These are phyloP conservation scores for Allantophomopsis cytisporea DNA, from an alignment of 2,329 filamentous ascomycete species.

Conservation along the genomic window DNA sequence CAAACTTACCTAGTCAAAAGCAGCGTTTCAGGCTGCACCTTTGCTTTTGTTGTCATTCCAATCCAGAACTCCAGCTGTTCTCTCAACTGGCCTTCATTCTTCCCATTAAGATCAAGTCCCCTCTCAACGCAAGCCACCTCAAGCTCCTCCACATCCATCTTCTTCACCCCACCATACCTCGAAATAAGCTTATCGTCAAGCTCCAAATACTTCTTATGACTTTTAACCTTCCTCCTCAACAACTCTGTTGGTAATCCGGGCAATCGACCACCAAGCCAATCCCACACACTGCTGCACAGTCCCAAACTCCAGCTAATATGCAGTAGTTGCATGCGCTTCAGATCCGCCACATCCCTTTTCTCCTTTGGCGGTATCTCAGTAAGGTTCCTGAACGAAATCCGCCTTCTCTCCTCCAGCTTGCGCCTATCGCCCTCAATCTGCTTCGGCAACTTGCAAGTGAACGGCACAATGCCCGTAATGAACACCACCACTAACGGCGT, in stretches of 20 bases:
- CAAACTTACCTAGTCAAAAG: slow-evolving; percentile 20
- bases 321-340: slow-evolving; percentile 22
- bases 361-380: slow-evolving; percentile 12
- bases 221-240: slow-evolving; percentile 36
- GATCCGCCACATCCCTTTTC: slow-evolving; percentile 10
- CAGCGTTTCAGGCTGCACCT: slow-evolving; percentile 13
- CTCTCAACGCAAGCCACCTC: slow-evolving; percentile 58
- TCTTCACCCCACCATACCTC: slow-evolving; percentile 43
- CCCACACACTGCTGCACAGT: slow-evolving; percentile 24
- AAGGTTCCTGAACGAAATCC: slow-evolving; percentile 29
- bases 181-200: slow-evolving; percentile 59
- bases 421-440: slow-evolving; percentile 51
- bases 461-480: slow-evolving; percentile 59
- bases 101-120: slow-evolving; percentile 41
- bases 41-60: slow-evolving; percentile 15
- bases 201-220: slow-evolving; percentile 47
- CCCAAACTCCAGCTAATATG: slow-evolving; percentile 26
- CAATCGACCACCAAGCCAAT: slow-evolving; percentile 24
- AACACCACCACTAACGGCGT: slow-evolving; percentile 67
- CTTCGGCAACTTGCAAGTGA: slow-evolving; percentile 68
- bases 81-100: slow-evolving; percentile 20
- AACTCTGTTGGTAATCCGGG: slow-evolving; percentile 28
- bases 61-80: slow-evolving; percentile 24
- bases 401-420: slow-evolving; percentile 36
- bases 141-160: slow-evolving; percentile 50